Conservation (phyloP, 2,329 filamentous ascomycete species). For the Amphichorda felina region DNA sequence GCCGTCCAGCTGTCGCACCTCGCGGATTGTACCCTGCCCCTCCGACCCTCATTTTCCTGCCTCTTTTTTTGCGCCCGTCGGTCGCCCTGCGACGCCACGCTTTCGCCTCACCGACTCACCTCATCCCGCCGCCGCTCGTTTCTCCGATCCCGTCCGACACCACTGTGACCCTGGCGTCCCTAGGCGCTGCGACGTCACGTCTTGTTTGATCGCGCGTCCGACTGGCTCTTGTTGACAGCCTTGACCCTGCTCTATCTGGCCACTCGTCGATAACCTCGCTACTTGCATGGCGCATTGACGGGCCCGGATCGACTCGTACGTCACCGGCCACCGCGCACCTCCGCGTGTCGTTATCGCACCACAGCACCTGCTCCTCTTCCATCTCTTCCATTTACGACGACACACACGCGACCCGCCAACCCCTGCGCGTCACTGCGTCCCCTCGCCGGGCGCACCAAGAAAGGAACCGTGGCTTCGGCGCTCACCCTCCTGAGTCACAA, state of each 20-base stretch:
- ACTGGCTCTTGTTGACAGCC: too few relatives aligned
- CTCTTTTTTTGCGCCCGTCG: neutral
- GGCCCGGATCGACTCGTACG: neutral
- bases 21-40: too few relatives aligned
- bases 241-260: too few relatives aligned
- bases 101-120: neutral
- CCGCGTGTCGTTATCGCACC: conserved; percentile 1
- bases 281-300: conserved; percentile 1
- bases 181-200: too few relatives aligned
- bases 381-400: too few relatives aligned
- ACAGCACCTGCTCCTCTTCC: neutral
- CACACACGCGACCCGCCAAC: neutral
- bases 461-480: conserved; percentile 43
- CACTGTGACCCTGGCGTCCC: neutral
- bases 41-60: neutral
- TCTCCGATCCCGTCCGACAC: conserved; percentile 2
- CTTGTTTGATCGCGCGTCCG: too few relatives aligned
- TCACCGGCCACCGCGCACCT: neutral
- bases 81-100: neutral
- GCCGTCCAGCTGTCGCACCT: too few relatives aligned
- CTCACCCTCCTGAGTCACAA: conserved; percentile 41
- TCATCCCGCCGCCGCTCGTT: conserved; percentile 1
- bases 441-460: neutral
- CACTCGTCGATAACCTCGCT: neutral
- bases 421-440: neutral